phyloP scores from a whole-genome alignment of 2,329 filamentous ascomycete genomes.

The Cladophialophora exuberans region DNA sequence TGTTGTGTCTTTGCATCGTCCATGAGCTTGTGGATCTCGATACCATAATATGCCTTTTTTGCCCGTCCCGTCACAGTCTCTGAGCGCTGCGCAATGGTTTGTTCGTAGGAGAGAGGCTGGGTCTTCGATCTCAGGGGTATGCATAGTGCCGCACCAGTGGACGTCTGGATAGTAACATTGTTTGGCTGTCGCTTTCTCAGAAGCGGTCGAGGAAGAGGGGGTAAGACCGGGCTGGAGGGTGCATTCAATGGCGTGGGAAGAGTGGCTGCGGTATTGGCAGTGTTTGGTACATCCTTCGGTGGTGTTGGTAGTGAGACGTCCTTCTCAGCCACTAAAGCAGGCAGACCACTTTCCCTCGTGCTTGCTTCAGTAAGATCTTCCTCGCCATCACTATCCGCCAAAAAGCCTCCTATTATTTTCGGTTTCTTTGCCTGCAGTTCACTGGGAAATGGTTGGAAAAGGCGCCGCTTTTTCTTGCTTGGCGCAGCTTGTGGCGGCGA shows the following conservation, averaged over 20 bases:
- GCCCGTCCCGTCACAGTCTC: conserved; percentile 56
- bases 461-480: conserved; percentile 45
- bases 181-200: conserved; percentile 21
- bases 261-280: background rate
- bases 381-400: conserved; percentile 47
- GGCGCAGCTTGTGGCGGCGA: conserved; percentile 39
- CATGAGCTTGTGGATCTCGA: conserved; percentile 85
- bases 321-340: background rate
- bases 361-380: conserved; percentile 40
- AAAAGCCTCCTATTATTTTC: conserved; percentile 46
- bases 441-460: conserved; percentile 35
- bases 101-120: conserved; percentile 52
- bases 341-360: background rate
- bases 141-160: conserved; percentile 52
- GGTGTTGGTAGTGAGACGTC: conserved; percentile 2
- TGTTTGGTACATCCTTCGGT: conserved; percentile 4
- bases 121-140: conserved; percentile 45
- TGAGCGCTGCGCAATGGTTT: conserved; percentile 58
- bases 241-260: background rate
- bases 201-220: conserved; percentile 22
- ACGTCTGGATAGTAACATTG: conserved; percentile 48
- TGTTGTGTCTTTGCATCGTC: conserved; percentile 67
- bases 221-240: conserved; percentile 5
- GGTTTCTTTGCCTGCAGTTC: conserved; percentile 42
- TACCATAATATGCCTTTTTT: conserved; percentile 77